phyloP scores from a whole-genome alignment of 306 rosid species.

The Crataegus laevigata region DNA sequence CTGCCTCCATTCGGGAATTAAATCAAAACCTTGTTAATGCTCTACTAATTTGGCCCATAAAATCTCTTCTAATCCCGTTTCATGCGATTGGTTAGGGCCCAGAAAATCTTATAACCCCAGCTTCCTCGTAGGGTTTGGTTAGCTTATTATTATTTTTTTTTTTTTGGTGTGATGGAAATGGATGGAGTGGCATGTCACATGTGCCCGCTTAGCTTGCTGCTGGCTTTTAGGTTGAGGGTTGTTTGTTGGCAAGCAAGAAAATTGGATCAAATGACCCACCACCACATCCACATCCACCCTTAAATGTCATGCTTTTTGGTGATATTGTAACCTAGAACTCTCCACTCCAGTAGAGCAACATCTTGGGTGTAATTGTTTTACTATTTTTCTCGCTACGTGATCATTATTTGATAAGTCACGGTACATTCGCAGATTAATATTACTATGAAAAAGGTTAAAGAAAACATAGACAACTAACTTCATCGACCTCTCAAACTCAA shows the following conservation, averaged over 20 bases:
- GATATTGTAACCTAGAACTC: not conserved
- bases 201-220: slow-evolving; percentile 30
- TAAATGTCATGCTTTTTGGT: not conserved
- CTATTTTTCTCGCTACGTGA: not conserved
- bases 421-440: not conserved
- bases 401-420: not conserved
- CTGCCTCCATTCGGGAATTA: slow-evolving; percentile 15
- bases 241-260: slow-evolving; percentile 34
- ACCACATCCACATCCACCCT: slow-evolving; percentile 19
- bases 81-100: slow-evolving; percentile 33
- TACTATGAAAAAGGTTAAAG: not conserved
- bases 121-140: not conserved
- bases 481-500: not conserved
- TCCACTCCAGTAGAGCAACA: not conserved
- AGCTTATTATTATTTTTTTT: not conserved
- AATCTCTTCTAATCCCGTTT: slow-evolving; percentile 15
- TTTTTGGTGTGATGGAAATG: not conserved
- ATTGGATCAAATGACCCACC: slow-evolving; percentile 41
- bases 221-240: slow-evolving; percentile 31
- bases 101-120: slow-evolving; percentile 27
- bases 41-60: slow-evolving; percentile 39
- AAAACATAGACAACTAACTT: not conserved
- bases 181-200: slow-evolving; percentile 28
- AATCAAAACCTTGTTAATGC: slow-evolving; percentile 18
- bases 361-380: not conserved